Evolutionary conservation across 305 asterid species (phyloP).

Genomic region (Fraxinus latifolia): DNA sequence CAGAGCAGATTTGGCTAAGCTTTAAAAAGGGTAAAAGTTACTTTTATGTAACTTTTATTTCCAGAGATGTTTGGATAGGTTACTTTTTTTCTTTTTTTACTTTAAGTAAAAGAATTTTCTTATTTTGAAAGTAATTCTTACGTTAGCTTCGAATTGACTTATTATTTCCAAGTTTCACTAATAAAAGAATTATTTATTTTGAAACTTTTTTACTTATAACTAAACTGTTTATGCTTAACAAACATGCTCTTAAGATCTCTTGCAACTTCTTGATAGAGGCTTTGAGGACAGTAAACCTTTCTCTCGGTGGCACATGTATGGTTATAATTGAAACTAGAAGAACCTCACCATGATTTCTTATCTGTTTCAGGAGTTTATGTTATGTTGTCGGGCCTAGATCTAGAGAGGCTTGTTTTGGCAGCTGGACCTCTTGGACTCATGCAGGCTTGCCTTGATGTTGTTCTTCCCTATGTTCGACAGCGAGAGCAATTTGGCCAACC

Average conservation of each 20-base stretch:
- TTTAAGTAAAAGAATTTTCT: background rate
- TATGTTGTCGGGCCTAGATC: constrained; percentile 95
- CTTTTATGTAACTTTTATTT: background rate
- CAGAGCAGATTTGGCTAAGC: background rate
- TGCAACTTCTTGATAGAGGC: background rate
- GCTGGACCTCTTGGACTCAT: constrained; percentile 93
- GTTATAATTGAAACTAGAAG: background rate
- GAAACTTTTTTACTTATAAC: background rate
- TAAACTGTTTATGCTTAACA: background rate
- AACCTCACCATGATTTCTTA: constrained; percentile 19
- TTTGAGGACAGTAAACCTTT: background rate
- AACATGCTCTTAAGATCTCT: background rate
- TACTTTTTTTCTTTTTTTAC: background rate
- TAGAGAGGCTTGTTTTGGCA: constrained; percentile 95
- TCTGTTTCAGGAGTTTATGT: constrained; percentile 85
- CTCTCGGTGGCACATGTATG: background rate
- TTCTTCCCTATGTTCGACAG: constrained; percentile 83
- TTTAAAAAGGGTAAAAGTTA: background rate
- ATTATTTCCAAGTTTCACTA: background rate
- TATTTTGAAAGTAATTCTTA: background rate
- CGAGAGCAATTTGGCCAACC: constrained; percentile 91
- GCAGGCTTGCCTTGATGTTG: constrained; percentile 94
- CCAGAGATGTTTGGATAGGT: background rate
- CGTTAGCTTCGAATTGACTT: background rate
- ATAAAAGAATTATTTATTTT: background rate